Evolutionary conservation across 352 stramenopile species (phyloP), one percentile per base, ranked within the genome.

Genomic region (Thalassiosira mediterranea): DNA sequence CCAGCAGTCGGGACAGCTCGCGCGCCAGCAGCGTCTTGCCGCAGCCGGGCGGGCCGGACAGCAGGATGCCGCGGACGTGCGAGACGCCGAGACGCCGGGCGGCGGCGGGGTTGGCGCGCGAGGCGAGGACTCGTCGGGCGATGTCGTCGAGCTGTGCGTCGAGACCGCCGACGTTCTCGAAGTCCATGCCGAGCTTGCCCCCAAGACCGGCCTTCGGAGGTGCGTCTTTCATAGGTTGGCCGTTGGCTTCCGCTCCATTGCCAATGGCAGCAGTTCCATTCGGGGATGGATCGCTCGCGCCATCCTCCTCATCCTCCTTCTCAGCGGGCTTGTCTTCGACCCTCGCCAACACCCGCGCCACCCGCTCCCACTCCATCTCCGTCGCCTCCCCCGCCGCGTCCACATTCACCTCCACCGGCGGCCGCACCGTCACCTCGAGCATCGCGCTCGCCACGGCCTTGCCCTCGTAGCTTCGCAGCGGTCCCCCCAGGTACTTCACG

Each of bases 1-100:
- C 98, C 51, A 99, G 86, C 51, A 97, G 91, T 25, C 54, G 58
- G 11, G 83, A 72, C 11, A 93, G 64, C 87, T 10, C 90, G 53
- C 96, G 94, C 38, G 97, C 97, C 60, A 99, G 97, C 59, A 99
- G 88, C n/a, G 96, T 99, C 89, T 99, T 99, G 64, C 97, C 97
- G 28, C 73, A 89, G n/a, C 90, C 90, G 7, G 90, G 90, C 29
- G 88, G 88, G 44, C 90, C 90, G 4, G 84, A 72, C 4, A 95
- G 58, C 15, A 95, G 66, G 7, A 95, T 81, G 42, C 88, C 90
- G 13, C 88, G 71, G 0, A 88, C 87, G 40, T 87, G 85, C 72
- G 90, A 72, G 7, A 93, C 76, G 4, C 90, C 90, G 17, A 93
- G 70, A 52, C 83, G 68, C 49, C 62, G 44, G 21, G 87, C 74